Percentiles rank a stretch among this genome's conserved stretches.
phyloP scores from a whole-genome alignment of 2,329 filamentous ascomycete species.

The Parascedosporium putredinis region DNA sequence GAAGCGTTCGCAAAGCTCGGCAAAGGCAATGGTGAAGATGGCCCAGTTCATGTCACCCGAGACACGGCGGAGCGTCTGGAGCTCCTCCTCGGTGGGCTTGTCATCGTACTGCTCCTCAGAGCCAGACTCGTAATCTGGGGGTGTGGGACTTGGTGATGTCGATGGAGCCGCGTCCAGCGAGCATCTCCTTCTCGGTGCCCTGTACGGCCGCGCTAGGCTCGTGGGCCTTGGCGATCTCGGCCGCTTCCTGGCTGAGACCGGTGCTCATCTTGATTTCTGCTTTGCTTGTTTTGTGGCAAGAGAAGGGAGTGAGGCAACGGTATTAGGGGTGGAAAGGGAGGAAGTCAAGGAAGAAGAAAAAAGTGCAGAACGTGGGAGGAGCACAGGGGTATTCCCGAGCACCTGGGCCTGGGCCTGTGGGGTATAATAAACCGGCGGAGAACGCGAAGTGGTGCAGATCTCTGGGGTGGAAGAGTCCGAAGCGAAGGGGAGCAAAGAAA shows the following conservation, averaged over 20 bases:
- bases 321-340: not conserved
- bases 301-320: not conserved
- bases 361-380: not conserved
- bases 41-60: slow-evolving; percentile 54
- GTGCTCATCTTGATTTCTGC: slow-evolving; percentile 13
- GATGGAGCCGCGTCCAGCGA: slow-evolving; percentile 17
- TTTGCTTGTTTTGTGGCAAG: too few relatives aligned
- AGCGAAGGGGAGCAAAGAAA: too few relatives aligned
- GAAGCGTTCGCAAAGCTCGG: slow-evolving; percentile 68
- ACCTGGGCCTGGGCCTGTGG: slow-evolving; percentile 1
- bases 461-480: not conserved
- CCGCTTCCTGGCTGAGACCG: slow-evolving; percentile 11
- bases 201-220: slow-evolving; percentile 12
- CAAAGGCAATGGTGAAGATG: slow-evolving; percentile 60
- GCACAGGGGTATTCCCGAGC: not conserved
- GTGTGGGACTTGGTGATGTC: slow-evolving; percentile 15
- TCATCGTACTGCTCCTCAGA: slow-evolving; percentile 22
- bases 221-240: slow-evolving; percentile 15
- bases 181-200: slow-evolving; percentile 13
- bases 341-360: not conserved
- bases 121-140: slow-evolving; percentile 15
- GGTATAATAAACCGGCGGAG: not conserved
- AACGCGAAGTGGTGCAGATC: not conserved
- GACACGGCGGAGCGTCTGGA: slow-evolving; percentile 50
- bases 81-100: slow-evolving; percentile 51